These are phyloP conservation scores for Picea mariana DNA, from an alignment of 83 land plant species.

Conservation along the genomic window DNA sequence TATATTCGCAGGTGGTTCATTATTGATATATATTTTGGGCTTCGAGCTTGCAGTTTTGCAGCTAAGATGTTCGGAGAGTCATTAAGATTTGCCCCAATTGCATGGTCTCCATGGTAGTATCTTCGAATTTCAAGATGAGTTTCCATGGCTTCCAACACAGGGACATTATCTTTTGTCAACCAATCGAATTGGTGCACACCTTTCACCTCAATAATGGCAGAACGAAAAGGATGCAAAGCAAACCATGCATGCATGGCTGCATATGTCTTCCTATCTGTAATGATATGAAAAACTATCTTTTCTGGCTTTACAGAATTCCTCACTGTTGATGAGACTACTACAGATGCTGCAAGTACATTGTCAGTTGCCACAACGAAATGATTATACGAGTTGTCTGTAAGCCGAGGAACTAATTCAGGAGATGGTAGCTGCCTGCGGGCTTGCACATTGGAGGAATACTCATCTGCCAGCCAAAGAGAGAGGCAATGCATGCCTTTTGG, in stretches of 20 bases:
- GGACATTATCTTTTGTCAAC: conserved; percentile 56
- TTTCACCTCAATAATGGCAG: conserved; percentile 88
- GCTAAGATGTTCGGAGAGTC: conserved; percentile 47
- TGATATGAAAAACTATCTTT: conserved; percentile 77
- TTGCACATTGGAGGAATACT: conserved; percentile 68
- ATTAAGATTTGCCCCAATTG: conserved; percentile 37
- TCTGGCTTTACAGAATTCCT: conserved; percentile 51
- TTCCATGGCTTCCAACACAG: conserved; percentile 73
- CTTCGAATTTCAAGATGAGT: conserved; percentile 44
- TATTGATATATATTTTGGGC: conserved; percentile 65
- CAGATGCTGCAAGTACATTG: conserved; percentile 89
- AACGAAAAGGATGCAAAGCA: conserved; percentile 57
- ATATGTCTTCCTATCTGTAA: conserved; percentile 93
- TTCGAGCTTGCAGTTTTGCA: conserved; percentile 55
- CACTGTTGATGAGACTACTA: conserved; percentile 65
- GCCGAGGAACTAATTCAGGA: conserved; percentile 63
- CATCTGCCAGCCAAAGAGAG: conserved; percentile 66
- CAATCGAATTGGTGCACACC: conserved; percentile 89
- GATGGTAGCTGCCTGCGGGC: conserved; percentile 77
- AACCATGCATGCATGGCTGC: conserved; percentile 98
- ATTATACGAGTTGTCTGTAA: conserved; percentile 52
- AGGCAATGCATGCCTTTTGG: conserved; percentile 90
- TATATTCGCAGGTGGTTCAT: conserved; percentile 81
- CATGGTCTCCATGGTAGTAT: conserved; percentile 47
- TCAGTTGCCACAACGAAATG: conserved; percentile 77